Conservation (phyloP, 2,329 filamentous ascomycete species). For the Fusarium sp. region DNA sequence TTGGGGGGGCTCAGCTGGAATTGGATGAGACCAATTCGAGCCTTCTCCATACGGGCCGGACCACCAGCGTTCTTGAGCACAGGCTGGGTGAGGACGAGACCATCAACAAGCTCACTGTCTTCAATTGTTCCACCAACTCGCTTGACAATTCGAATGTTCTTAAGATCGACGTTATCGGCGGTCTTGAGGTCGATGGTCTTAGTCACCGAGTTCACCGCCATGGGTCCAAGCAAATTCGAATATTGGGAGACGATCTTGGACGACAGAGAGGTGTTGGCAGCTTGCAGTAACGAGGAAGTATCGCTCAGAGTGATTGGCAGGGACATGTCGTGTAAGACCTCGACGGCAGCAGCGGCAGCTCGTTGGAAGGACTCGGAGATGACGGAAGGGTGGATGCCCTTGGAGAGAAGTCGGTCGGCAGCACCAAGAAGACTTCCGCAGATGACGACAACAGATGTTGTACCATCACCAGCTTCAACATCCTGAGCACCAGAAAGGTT, state of each 20-base stretch:
- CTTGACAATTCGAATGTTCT: constrained; percentile 96
- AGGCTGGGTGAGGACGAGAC: constrained; percentile 88
- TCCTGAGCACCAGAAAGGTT: constrained; percentile 97
- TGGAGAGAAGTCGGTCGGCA: constrained; percentile 87
- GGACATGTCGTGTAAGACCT: constrained; percentile 94
- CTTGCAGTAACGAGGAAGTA: constrained; percentile 90
- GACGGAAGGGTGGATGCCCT: constrained; percentile 96
- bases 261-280: constrained; percentile 94
- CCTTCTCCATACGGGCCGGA: constrained; percentile 94
- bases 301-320: constrained; percentile 90
- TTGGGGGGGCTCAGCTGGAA: constrained; percentile 99
- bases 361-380: constrained; percentile 98
- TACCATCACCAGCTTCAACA: constrained; percentile 97
- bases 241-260: constrained; percentile 99
- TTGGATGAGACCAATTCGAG: constrained; percentile 94
- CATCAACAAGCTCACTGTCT: constrained; percentile 96
- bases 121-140: constrained; percentile 98
- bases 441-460: constrained; percentile 97
- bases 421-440: constrained; percentile 93
- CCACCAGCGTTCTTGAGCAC: constrained; percentile 95
- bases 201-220: constrained; percentile 96
- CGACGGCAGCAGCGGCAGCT: constrained; percentile 87
- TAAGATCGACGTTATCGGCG: constrained; percentile 94
- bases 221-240: constrained; percentile 92
- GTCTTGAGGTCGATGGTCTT: constrained; percentile 96